These are phyloP conservation scores for Neophaeococcomyces aloes DNA, from an alignment of 2,329 filamentous ascomycete genomes.

Conservation along the genomic window DNA sequence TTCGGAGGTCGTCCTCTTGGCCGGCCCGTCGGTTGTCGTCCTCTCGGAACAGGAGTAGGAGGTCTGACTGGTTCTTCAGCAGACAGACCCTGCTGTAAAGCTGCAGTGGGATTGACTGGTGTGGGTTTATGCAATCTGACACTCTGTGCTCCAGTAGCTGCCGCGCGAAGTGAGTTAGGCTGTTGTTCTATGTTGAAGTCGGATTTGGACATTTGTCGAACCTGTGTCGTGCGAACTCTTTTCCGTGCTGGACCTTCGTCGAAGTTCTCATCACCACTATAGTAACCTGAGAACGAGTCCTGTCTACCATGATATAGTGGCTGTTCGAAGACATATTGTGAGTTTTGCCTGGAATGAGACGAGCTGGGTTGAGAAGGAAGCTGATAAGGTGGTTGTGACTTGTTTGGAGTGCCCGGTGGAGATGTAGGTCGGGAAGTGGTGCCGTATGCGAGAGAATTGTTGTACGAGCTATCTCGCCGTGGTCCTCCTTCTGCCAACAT, in stretches of 20 bases:
- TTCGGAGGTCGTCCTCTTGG: conserved; percentile 16
- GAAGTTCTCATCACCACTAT: conserved; percentile 57
- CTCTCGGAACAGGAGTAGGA: conserved; percentile 32
- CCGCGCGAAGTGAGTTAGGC: conserved; percentile 73
- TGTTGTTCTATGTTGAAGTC: conserved; percentile 57
- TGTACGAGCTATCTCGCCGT: conserved; percentile 5
- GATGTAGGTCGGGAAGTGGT: conserved; percentile 14
- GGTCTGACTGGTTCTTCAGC: conserved; percentile 37
- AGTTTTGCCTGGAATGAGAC: conserved; percentile 16
- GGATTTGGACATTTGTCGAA: conserved; percentile 60
- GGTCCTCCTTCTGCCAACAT: conserved; percentile 29
- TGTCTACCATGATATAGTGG: conserved; percentile 31
- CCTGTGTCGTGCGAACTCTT: conserved; percentile 65
- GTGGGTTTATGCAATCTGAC: conserved; percentile 74
- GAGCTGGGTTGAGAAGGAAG: conserved; percentile 10
- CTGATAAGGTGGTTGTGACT: conserved; percentile 10
- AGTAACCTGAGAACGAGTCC: conserved; percentile 48
- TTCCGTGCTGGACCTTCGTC: conserved; percentile 56
- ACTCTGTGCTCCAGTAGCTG: conserved; percentile 80
- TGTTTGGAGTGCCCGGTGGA: conserved; percentile 17
- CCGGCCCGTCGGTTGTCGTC: conserved; percentile 13
- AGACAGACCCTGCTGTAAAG: conserved; percentile 19
- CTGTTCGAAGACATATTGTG: conserved; percentile 14
- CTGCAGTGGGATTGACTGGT: conserved; percentile 31
- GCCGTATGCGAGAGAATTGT: neutral